Conservation (phyloP, 2,329 filamentous ascomycete genomes). For the Uncinocarpus reesii region DNA sequence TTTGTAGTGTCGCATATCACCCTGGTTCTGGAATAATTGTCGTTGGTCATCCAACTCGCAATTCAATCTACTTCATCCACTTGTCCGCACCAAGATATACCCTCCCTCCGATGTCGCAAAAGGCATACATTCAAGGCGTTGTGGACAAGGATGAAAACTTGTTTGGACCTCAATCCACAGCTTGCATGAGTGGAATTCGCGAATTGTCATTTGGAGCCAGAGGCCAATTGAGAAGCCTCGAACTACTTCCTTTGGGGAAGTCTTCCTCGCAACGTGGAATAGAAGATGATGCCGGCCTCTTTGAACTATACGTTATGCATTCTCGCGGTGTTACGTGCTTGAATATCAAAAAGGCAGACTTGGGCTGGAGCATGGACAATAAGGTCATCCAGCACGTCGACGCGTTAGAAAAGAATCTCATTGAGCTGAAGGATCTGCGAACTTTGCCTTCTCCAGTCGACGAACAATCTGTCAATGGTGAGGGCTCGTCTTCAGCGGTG, state of each 20-base stretch:
- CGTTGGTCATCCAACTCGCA: constrained; percentile 89
- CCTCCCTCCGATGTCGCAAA: constrained; percentile 69
- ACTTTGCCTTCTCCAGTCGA: constrained; percentile 37
- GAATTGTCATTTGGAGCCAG: constrained; percentile 87
- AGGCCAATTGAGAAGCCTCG: constrained; percentile 77
- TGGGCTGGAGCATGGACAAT: constrained; percentile 85
- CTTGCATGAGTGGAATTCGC: constrained; percentile 91
- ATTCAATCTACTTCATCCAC: constrained; percentile 95
- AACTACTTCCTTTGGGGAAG: constrained; percentile 64
- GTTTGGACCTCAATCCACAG: constrained; percentile 82
- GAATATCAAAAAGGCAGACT: constrained; percentile 72
- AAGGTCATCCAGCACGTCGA: constrained; percentile 73
- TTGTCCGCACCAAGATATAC: constrained; percentile 90
- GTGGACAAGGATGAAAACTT: constrained; percentile 60
- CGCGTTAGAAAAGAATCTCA: constrained; percentile 61
- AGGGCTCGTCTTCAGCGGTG: constrained; percentile 33
- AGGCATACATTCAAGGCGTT: constrained; percentile 72
- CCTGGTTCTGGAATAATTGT: constrained; percentile 85
- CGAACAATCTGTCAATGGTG: constrained; percentile 39
- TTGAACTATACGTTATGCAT: constrained; percentile 95
- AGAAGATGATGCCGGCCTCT: constrained; percentile 59
- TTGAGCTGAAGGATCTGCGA: constrained; percentile 62
- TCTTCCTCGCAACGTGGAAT: constrained; percentile 43
- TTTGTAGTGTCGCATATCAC: constrained; percentile 94
- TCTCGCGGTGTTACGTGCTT: constrained; percentile 92